Evolutionary conservation across 2,329 filamentous ascomycete genomes (phyloP).

Genomic region (Aspergillus ochraceoroseus): DNA sequence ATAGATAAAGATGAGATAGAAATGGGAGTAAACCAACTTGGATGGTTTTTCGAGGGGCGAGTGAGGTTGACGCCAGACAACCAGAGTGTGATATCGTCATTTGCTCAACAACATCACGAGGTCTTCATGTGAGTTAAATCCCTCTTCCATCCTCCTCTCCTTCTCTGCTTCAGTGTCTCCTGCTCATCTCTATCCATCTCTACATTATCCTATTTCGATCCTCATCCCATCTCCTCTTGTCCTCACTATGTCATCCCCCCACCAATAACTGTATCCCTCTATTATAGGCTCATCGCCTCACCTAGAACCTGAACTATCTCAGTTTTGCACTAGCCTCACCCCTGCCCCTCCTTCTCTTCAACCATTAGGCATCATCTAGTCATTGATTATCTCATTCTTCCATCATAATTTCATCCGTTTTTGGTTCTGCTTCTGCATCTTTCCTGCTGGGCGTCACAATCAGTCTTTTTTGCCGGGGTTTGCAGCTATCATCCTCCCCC

Average conservation of each 20-base stretch:
- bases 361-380: constrained; percentile 3
- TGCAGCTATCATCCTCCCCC: too few species aligned
- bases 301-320: too few species aligned
- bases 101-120: constrained; percentile 15
- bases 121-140: constrained; percentile 13
- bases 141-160: constrained; percentile 15
- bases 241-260: too few species aligned
- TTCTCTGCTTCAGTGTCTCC: constrained; percentile 1
- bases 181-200: constrained; percentile 6
- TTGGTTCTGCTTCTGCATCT: background rate
- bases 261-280: too few species aligned
- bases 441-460: background rate
- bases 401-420: constrained; percentile 1
- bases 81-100: too few species aligned
- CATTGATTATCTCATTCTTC: constrained; percentile 9
- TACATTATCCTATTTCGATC: constrained; percentile 1
- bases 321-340: constrained; percentile 1
- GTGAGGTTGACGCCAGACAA: too few species aligned
- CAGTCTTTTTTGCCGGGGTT: too few species aligned
- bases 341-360: constrained; percentile 11
- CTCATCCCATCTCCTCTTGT: too few species aligned
- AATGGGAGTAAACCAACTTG: too few species aligned
- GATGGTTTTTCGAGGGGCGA: too few species aligned
- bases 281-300: too few species aligned
- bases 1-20: too few species aligned